phyloP scores from a whole-genome alignment of 139 green algal genomes.

The Parachlorella kessleri region DNA sequence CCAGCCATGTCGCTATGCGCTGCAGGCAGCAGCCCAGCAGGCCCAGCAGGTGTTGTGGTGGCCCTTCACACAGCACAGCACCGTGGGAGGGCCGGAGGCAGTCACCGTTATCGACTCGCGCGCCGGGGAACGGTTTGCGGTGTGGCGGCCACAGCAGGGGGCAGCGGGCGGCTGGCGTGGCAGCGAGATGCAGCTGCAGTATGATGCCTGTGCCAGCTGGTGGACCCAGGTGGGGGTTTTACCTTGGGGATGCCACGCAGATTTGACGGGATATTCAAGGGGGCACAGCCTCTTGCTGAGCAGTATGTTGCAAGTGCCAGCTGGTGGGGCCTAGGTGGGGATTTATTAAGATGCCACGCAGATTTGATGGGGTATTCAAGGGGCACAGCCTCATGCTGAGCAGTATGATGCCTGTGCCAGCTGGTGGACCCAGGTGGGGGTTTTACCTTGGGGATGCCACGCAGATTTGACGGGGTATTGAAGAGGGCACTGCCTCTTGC shows the following conservation, averaged over 20 bases:
- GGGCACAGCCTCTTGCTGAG: no score
- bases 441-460: no score
- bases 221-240: slow-evolving; percentile 94
- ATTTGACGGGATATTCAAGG: no score
- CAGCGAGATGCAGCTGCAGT: slow-evolving; percentile 51
- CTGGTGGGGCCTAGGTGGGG: no score
- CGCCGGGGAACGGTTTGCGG: slow-evolving; percentile 78
- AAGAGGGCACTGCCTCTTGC: no score
- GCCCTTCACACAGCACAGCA: slow-evolving; percentile 96
- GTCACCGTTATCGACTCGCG: slow-evolving; percentile 89
- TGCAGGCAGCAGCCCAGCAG: slow-evolving; percentile 33
- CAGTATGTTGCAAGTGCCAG: no score
- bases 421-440: slow-evolving; percentile 96
- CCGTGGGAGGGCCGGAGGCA: slow-evolving; percentile 4
- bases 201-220: slow-evolving; percentile 95
- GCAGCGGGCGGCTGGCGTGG: neutral
- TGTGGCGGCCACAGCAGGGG: slow-evolving; percentile 33
- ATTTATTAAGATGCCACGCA: no score
- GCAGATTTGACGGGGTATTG: no score
- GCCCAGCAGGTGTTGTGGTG: slow-evolving; percentile 81
- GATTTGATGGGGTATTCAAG: no score
- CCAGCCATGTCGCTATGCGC: no score
- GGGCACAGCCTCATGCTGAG: no score
- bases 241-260: no score
- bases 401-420: slow-evolving; percentile 90